Conservation (phyloP, 129 eudicot genomes). For the Tagetes erecta region DNA sequence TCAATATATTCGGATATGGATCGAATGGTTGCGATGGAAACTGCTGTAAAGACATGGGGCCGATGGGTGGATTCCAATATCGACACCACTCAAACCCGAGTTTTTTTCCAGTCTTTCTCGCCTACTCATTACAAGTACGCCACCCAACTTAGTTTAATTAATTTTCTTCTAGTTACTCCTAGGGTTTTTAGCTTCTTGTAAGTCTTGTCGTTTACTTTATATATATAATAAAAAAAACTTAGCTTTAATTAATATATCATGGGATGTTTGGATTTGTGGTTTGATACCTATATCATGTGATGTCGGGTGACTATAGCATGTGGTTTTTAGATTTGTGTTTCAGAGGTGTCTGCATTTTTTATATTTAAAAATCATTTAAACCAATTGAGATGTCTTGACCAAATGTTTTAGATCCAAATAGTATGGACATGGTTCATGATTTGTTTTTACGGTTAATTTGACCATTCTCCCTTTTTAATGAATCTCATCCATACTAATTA, state of each 20-base stretch:
- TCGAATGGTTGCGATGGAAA: constrained; percentile 64
- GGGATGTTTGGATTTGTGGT: background rate
- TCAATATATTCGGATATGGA: constrained; percentile 75
- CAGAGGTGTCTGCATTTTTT: too few species aligned
- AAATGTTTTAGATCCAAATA: too few species aligned
- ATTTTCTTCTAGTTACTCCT: too few species aligned
- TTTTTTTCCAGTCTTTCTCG: constrained; percentile 83
- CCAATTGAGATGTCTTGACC: too few species aligned
- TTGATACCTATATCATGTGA: background rate
- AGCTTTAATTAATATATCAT: background rate
- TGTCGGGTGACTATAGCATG: background rate
- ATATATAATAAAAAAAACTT: too few species aligned
- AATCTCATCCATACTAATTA: too few species aligned
- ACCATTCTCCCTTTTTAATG: too few species aligned
- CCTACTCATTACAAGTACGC: constrained; percentile 91
- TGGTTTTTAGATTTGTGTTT: background rate
- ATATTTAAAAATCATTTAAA: too few species aligned
- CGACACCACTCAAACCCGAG: constrained; percentile 57
- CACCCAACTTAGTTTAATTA: background rate
- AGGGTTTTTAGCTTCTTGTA: too few species aligned
- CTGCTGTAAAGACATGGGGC: constrained; percentile 83
- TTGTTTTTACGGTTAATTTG: too few species aligned
- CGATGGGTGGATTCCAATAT: constrained; percentile 75
- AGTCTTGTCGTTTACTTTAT: too few species aligned
- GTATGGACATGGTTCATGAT: too few species aligned